These are phyloP conservation scores for Monosporascus sp. DNA, from an alignment of 2,329 filamentous ascomycete species.

Conservation along the genomic window DNA sequence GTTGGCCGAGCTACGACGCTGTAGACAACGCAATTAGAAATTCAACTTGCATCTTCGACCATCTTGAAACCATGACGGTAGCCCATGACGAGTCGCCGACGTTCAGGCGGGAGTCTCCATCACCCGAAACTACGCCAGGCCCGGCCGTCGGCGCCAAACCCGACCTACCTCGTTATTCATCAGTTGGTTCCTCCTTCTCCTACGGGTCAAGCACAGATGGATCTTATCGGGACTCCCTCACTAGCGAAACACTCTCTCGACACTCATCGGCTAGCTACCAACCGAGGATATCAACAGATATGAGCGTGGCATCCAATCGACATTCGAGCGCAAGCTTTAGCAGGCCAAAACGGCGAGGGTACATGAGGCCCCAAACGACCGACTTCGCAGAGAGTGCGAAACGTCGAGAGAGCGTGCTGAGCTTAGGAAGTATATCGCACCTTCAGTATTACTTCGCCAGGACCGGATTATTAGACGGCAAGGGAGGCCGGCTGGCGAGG, in stretches of 20 bases:
- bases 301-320: constrained; percentile 34
- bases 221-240: constrained; percentile 48
- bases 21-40: neutral
- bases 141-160: constrained; percentile 55
- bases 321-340: constrained; percentile 42
- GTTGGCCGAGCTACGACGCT: neutral
- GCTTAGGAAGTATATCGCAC: constrained; percentile 91
- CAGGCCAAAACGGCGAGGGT: constrained; percentile 62
- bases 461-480: constrained; percentile 88
- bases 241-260: constrained; percentile 54
- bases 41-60: constrained; percentile 1
- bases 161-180: constrained; percentile 59
- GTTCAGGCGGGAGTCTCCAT: constrained; percentile 56
- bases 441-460: constrained; percentile 97
- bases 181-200: constrained; percentile 55
- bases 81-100: constrained; percentile 29
- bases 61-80: constrained; percentile 29
- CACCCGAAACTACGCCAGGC: constrained; percentile 58
- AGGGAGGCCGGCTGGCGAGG: constrained; percentile 78
- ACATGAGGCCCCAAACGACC: constrained; percentile 80
- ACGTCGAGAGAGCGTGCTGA: constrained; percentile 91
- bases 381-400: constrained; percentile 87
- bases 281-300: constrained; percentile 37
- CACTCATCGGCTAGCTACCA: constrained; percentile 58
- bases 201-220: constrained; percentile 48